Base-by-base conservation (phyloP, 306 rosid species). In the Morella rubra region DNA sequence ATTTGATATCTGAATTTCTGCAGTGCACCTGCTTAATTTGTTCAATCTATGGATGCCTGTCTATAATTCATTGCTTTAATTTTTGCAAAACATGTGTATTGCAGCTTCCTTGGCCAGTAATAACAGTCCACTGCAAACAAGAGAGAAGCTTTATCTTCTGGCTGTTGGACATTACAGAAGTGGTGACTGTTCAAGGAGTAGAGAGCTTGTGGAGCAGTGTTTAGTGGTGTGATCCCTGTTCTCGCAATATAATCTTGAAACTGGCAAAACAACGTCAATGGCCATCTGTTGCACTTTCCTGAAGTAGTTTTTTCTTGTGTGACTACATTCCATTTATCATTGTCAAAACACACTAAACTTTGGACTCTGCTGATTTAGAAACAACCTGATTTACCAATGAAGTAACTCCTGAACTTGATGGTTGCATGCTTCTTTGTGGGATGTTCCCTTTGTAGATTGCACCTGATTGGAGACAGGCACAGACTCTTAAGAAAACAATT, bases 391-490 rank as follows among this genome's bases (percentile, higher is more conserved):
- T 54, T 54, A n/a, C 62, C 40, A 10, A 10, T 58, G 20, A 1
- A 58, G 32, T 4, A 20, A 58, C 40, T 58, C 37, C 64, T 19
- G 37, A 58, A 58, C 64, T 58, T 58, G 40, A 10, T 10, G 22
- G 47, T 46, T 32, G 40, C 64, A 67, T 64, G 76, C 56, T 68
- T 84, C 44, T 79, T 40, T 49, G 32, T 27, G 1, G 2, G 1
- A 27, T 27, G 32, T 27, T 27, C 32, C 32, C 70, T 72, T 53
- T 79, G 78, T 81, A 94, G 97, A 85, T 94, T 85, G 98, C 94
- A 71, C 91, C 98, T 8, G 97, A 94, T 78, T 94, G 97, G 96
- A 89, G 95, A 81, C 98, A 94, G 82, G 97, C 97, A 76, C 74
- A 87, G 77, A 68, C 87, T 55, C 96, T 94, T 4, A 89, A 87